A percentile compares a stretch with the other conserved stretches of the same genome.
Conservation (phyloP, 2,329 filamentous ascomycete genomes). For the Sordariomycetes sp. region DNA sequence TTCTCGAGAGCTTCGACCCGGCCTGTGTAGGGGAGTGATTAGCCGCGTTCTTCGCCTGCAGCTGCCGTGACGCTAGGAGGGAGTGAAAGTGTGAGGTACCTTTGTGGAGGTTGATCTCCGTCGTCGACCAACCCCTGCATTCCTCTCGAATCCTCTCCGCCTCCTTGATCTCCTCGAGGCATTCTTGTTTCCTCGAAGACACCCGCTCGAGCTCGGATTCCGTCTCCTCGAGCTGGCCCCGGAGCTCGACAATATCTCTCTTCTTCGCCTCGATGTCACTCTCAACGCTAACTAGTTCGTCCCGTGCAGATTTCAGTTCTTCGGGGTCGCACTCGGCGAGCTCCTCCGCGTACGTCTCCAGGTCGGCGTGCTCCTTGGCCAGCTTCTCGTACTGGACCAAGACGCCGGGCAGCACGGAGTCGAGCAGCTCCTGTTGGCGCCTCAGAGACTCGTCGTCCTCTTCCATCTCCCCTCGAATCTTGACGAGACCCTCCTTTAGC, state of each 20-base stretch:
- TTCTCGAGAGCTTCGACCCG: constrained; percentile 54
- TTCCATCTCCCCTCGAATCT: constrained; percentile 64
- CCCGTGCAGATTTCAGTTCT: constrained; percentile 62
- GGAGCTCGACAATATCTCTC: constrained; percentile 51
- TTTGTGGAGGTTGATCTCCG: constrained; percentile 69
- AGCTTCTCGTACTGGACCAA: constrained; percentile 47
- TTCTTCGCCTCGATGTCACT: constrained; percentile 58
- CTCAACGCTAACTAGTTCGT: constrained; percentile 51
- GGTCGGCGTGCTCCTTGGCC: constrained; percentile 46
- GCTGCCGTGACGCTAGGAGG: background rate
- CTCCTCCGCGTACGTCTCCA: constrained; percentile 61
- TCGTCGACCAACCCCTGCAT: constrained; percentile 76
- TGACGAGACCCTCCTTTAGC: constrained; percentile 66
- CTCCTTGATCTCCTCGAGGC: constrained; percentile 60
- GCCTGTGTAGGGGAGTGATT: constrained; percentile 25
- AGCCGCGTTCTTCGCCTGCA: background rate
- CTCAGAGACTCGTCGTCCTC: constrained; percentile 54
- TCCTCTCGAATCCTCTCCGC: constrained; percentile 78
- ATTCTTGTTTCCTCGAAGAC: constrained; percentile 54
- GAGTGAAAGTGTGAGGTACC: constrained; percentile 29
- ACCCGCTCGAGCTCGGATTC: constrained; percentile 50
- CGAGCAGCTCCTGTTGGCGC: constrained; percentile 56
- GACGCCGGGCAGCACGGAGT: constrained; percentile 53
- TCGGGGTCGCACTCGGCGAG: constrained; percentile 69
- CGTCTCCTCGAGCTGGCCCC: constrained; percentile 52